Evolutionary conservation across 2,329 filamentous ascomycete species (phyloP).

Genomic region (Curvularia hawaiiensis): DNA sequence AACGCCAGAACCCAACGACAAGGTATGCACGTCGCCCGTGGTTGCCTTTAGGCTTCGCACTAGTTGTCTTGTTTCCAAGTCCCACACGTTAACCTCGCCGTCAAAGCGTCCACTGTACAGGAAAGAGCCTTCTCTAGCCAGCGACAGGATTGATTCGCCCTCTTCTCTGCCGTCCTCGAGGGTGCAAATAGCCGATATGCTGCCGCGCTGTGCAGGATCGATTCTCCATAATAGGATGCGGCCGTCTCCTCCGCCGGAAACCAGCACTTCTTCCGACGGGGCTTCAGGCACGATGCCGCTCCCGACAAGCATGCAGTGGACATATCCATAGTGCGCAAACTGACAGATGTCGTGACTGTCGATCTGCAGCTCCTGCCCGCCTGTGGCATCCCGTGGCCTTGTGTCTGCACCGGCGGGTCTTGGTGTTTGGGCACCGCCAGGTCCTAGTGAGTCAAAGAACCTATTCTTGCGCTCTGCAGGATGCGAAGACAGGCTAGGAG

Average conservation of each 20-base stretch:
- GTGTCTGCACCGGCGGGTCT: constrained; percentile 65
- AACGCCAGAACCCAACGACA: constrained; percentile 83
- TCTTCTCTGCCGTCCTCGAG: constrained; percentile 64
- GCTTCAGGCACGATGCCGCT: constrained; percentile 72
- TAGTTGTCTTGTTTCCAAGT: constrained; percentile 90
- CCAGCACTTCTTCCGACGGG: constrained; percentile 76
- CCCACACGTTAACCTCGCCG: constrained; percentile 94
- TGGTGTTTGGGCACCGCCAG: constrained; percentile 80
- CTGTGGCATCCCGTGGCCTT: constrained; percentile 55
- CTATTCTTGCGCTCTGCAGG: constrained; percentile 79
- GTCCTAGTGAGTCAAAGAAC: constrained; percentile 91
- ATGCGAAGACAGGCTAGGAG: constrained; percentile 69
- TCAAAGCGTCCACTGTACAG: constrained; percentile 88
- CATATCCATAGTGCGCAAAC: constrained; percentile 93
- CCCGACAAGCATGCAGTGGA: constrained; percentile 93
- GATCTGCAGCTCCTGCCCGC: constrained; percentile 76
- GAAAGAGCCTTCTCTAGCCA: constrained; percentile 88
- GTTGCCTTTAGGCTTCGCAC: constrained; percentile 84
- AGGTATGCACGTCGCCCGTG: constrained; percentile 80
- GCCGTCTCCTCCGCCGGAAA: constrained; percentile 92
- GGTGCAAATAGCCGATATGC: constrained; percentile 71
- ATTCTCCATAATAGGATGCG: constrained; percentile 94
- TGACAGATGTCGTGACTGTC: constrained; percentile 79
- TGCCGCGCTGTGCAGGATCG: constrained; percentile 61
- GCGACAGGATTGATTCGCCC: constrained; percentile 71